Evolutionary conservation across 345 rosid species (phyloP).

Genomic region (Moricandia moricandioides): DNA sequence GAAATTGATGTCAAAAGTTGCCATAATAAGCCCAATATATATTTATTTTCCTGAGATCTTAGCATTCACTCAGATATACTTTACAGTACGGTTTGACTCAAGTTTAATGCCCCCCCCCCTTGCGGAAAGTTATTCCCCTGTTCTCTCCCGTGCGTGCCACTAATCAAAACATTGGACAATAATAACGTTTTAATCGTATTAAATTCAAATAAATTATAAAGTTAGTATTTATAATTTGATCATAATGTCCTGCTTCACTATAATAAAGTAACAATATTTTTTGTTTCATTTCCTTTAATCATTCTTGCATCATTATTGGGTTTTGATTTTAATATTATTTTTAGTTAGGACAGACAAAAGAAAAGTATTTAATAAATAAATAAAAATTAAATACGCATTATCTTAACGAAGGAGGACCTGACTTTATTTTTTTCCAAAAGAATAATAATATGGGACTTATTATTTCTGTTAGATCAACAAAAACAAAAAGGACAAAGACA

Average conservation of each 20-base stretch:
- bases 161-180: not conserved
- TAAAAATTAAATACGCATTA: not conserved
- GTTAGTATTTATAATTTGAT: not conserved
- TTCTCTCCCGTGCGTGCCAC: slow-evolving; percentile 5
- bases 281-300: not conserved
- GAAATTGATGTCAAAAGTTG: not conserved
- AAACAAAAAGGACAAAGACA: not conserved
- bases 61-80: not conserved
- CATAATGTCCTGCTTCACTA: not conserved
- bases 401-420: not conserved
- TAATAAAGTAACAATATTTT: not conserved
- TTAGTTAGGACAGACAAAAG: not conserved
- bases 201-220: not conserved
- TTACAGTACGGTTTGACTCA: not conserved
- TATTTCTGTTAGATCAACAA: slow-evolving; percentile 2
- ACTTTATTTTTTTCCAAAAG: too few relatives aligned
- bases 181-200: not conserved
- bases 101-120: not conserved
- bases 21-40: not conserved
- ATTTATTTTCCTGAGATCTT: not conserved
- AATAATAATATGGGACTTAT: not conserved
- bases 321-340: not conserved
- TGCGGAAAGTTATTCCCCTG: not conserved
- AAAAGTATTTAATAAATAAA: not conserved
- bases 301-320: slow-evolving; percentile 6